Percentiles rank a stretch among this genome's conserved stretches.
Conservation (phyloP, 108 stramenopile genomes). For the Nitzschia sp. region DNA sequence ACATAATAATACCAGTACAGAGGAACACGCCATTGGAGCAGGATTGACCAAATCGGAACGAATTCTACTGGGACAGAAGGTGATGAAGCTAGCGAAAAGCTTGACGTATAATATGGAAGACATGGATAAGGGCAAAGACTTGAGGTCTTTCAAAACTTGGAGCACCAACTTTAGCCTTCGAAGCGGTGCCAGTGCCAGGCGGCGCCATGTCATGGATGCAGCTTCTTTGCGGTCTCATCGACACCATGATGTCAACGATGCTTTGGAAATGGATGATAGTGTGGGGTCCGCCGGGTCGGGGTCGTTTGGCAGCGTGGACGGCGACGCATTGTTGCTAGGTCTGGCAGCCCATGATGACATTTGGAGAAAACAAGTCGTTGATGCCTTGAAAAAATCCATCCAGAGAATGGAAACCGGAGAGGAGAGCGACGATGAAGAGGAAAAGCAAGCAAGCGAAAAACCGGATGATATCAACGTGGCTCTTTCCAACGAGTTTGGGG, state of each 20-base stretch:
- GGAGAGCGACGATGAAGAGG: slow-evolving; percentile 17
- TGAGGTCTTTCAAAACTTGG: slow-evolving; percentile 58
- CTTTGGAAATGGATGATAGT: slow-evolving; percentile 16
- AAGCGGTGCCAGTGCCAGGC: slow-evolving; percentile 60
- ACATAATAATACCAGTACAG: neutral
- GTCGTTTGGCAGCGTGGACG: slow-evolving; percentile 37
- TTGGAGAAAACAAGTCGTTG: slow-evolving; percentile 74
- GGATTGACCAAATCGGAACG: slow-evolving; percentile 38
- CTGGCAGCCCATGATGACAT: slow-evolving; percentile 78
- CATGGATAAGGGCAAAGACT: slow-evolving; percentile 61
- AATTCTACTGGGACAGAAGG: slow-evolving; percentile 53
- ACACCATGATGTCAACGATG: slow-evolving; percentile 7
- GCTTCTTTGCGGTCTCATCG: slow-evolving; percentile 20
- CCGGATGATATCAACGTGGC: slow-evolving; percentile 8
- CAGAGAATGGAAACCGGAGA: slow-evolving; percentile 26
- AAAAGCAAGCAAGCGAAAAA: neutral
- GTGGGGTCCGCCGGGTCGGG: slow-evolving; percentile 27
- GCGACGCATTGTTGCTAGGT: slow-evolving; percentile 54
- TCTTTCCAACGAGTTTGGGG: slow-evolving; percentile 46
- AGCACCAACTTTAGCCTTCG: slow-evolving; percentile 57
- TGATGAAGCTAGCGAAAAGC: slow-evolving; percentile 49
- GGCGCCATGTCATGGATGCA: slow-evolving; percentile 44
- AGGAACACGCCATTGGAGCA: neutral
- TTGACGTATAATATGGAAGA: slow-evolving; percentile 52
- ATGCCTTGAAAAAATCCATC: slow-evolving; percentile 43